phyloP scores from a whole-genome alignment of 208 protist genomes.

The Crithidia bombi region DNA sequence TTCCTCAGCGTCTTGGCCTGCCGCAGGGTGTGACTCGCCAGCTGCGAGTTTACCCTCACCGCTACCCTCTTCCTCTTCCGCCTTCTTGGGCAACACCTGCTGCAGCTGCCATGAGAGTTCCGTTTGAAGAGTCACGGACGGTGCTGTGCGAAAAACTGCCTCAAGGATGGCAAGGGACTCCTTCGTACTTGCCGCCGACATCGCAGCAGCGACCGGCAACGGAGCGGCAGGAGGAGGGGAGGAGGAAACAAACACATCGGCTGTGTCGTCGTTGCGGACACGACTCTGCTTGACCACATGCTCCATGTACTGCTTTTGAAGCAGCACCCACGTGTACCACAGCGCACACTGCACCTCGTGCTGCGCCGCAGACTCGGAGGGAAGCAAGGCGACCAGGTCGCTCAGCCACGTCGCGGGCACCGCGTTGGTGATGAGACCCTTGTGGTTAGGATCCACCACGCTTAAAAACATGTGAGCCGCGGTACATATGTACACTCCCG shows the following conservation, averaged over 20 bases:
- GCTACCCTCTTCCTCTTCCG: not conserved
- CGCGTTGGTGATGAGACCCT: conserved; percentile 11
- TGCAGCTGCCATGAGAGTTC: not conserved
- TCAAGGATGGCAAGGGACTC: not conserved
- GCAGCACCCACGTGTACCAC: conserved; percentile 55
- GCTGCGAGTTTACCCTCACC: too few species aligned
- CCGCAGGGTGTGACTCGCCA: too few species aligned
- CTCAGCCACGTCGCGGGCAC: conserved; percentile 50
- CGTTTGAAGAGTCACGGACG: not conserved
- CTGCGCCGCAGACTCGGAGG: conserved; percentile 20
- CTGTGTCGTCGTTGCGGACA: not conserved
- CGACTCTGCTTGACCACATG: not conserved
- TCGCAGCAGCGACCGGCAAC: not conserved
- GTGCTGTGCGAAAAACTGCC: not conserved
- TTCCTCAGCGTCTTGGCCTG: not conserved
- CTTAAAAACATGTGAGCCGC: conserved; percentile 73
- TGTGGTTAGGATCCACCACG: conserved; percentile 39
- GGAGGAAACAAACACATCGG: not conserved
- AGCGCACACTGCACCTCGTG: conserved; percentile 60
- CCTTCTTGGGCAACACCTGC: not conserved
- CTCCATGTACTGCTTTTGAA: not conserved
- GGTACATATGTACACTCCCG: conserved; percentile 55
- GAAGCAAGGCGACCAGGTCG: conserved; percentile 46
- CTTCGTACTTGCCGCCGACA: not conserved
- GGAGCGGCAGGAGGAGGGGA: not conserved